Percentiles rank a stretch among this genome's conserved stretches.
phyloP scores from a whole-genome alignment of 176 grass and related monocot species.

The Leersia perrieri region DNA sequence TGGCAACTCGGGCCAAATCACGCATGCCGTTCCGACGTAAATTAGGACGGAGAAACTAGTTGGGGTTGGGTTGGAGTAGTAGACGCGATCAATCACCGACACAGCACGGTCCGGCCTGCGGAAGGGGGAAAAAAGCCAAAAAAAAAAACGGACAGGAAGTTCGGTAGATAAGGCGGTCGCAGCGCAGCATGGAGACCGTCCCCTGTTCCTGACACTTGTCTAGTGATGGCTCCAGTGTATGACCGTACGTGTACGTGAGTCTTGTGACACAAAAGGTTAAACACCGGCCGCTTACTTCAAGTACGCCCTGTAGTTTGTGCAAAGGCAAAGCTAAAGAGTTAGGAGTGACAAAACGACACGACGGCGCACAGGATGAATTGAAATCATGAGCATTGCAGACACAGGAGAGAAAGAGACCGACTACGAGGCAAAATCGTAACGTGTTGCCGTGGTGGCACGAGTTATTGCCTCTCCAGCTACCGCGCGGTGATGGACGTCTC shows the following conservation, averaged over 20 bases:
- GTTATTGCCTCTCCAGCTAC: neutral
- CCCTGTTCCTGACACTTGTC: neutral
- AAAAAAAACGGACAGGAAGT: neutral
- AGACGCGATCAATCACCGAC: constrained; percentile 26
- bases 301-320: neutral
- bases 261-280: neutral
- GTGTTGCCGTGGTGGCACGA: neutral
- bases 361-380: neutral
- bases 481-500: neutral
- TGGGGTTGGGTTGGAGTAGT: neutral
- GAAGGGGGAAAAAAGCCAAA: too few relatives aligned
- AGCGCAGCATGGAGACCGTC: too few relatives aligned
- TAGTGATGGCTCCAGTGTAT: neutral
- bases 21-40: neutral
- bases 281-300: neutral
- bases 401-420: neutral
- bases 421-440: neutral
- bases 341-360: neutral
- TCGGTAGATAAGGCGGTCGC: constrained; percentile 24
- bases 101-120: neutral
- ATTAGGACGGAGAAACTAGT: neutral
- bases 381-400: neutral
- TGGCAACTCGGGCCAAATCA: neutral
- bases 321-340: too few relatives aligned
- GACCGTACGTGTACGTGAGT: neutral